A percentile compares a stretch with the other conserved stretches of the same genome.
phyloP scores from a whole-genome alignment of 2,329 filamentous ascomycete genomes.

The Phyllosticta ampelicida region DNA sequence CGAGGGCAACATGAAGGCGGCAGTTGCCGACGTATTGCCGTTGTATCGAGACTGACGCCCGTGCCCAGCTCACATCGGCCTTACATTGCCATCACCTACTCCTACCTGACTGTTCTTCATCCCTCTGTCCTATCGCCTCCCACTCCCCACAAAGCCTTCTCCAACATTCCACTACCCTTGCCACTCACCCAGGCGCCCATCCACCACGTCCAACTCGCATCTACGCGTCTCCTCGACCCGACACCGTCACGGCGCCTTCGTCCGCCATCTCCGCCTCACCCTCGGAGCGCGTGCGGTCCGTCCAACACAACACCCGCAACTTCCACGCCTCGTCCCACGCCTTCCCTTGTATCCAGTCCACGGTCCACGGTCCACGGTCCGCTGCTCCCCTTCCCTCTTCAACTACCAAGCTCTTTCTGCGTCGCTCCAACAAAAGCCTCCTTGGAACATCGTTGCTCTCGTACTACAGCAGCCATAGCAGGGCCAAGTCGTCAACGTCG shows the following conservation, averaged over 20 bases:
- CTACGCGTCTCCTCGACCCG: background rate
- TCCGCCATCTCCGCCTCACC: background rate
- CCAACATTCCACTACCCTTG: background rate
- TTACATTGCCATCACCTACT: background rate
- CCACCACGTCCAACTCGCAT: background rate
- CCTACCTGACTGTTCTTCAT: background rate
- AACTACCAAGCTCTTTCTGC: background rate
- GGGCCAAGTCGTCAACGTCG: background rate
- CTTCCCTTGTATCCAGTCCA: background rate
- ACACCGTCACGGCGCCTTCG: background rate
- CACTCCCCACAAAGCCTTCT: background rate
- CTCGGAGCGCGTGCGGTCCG: background rate
- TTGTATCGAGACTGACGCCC: background rate
- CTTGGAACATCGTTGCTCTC: background rate
- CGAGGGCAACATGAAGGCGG: too few species aligned
- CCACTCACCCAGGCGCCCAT: background rate
- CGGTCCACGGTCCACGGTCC: too few species aligned
- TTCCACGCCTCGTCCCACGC: background rate
- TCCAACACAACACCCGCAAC: background rate
- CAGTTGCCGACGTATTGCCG: background rate
- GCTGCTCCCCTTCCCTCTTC: background rate
- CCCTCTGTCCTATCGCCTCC: background rate
- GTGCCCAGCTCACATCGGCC: background rate
- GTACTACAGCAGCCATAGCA: background rate
- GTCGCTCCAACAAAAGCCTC: background rate